These are phyloP conservation scores for Dothideomycetes sp. DNA, from an alignment of 2,329 filamentous ascomycete genomes.

Conservation along the genomic window DNA sequence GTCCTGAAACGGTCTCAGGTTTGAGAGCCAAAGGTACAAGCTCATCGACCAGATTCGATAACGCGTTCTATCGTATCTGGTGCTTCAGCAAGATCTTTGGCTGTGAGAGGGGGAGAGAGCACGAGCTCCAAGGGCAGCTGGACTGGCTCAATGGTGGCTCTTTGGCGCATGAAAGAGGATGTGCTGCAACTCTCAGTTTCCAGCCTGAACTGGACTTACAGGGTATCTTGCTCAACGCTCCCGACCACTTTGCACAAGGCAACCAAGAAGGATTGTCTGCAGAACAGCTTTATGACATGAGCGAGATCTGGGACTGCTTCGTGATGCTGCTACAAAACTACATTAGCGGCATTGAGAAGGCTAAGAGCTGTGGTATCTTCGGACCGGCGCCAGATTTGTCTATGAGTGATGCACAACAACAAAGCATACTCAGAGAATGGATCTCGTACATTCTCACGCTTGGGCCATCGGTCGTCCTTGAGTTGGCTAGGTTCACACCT, in stretches of 20 bases:
- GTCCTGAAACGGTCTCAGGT: constrained; percentile 46
- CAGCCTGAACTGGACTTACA: constrained; percentile 41
- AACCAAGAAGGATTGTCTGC: constrained; percentile 47
- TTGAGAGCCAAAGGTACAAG: constrained; percentile 39
- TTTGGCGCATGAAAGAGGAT: constrained; percentile 40
- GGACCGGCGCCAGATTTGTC: constrained; percentile 38
- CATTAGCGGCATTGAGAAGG: constrained; percentile 45
- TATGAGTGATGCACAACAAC: constrained; percentile 44
- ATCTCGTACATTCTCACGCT: constrained; percentile 50
- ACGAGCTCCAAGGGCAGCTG: constrained; percentile 50
- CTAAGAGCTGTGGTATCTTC: constrained; percentile 48
- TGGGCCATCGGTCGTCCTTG: constrained; percentile 47
- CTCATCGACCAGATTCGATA: constrained; percentile 44
- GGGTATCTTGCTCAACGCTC: constrained; percentile 46
- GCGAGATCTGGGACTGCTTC: constrained; percentile 55
- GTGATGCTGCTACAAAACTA: constrained; percentile 47
- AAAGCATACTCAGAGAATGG: constrained; percentile 52
- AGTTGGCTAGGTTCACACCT: constrained; percentile 35
- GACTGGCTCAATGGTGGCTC: constrained; percentile 54
- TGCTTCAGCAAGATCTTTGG: constrained; percentile 58
- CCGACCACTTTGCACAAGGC: constrained; percentile 49
- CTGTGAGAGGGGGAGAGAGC: constrained; percentile 47
- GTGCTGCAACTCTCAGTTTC: constrained; percentile 38
- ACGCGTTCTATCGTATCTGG: constrained; percentile 58
- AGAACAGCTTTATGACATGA: constrained; percentile 54